Percentiles rank a stretch among this genome's conserved stretches.
phyloP scores from a whole-genome alignment of 768 basidiomycete genomes.

The Tulasnella sp. region DNA sequence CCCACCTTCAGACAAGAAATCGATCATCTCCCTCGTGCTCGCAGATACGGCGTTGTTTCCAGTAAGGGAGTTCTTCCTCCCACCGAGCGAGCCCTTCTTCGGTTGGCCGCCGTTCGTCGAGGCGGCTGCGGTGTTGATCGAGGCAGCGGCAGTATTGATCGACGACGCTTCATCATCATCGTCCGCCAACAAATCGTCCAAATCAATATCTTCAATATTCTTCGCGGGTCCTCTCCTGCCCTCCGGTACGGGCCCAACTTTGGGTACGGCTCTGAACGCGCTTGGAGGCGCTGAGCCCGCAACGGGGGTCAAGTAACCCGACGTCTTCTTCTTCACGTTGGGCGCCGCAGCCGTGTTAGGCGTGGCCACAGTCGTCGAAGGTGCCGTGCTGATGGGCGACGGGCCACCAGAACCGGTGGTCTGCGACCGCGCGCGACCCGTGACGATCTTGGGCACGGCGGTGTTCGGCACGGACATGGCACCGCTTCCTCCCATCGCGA shows the following conservation, averaged over 20 bases:
- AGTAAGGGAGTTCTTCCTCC: conserved; percentile 18
- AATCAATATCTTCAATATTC: conserved; percentile 69
- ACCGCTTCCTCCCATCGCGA: neutral
- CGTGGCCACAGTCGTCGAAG: neutral
- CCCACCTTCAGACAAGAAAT: conserved; percentile 47
- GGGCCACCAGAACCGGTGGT: conserved; percentile 21
- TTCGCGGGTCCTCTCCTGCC: conserved; percentile 52
- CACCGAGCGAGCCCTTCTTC: conserved; percentile 35
- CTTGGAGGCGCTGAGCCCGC: conserved; percentile 8
- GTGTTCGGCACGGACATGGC: conserved; percentile 3
- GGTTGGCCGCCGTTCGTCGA: neutral
- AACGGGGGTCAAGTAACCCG: neutral
- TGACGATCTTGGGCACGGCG: neutral
- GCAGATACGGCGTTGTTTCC: conserved; percentile 15
- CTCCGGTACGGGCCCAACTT: conserved; percentile 11
- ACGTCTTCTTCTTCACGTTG: neutral
- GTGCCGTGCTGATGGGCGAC: neutral
- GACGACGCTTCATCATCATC: conserved; percentile 34
- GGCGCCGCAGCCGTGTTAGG: neutral
- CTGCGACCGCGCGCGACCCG: conserved; percentile 23
- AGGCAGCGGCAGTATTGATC: neutral
- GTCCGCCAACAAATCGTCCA: conserved; percentile 71
- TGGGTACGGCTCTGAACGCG: conserved; percentile 7
- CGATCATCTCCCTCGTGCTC: conserved; percentile 54
- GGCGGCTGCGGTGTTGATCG: neutral